Conservation (phyloP, 2,329 filamentous ascomycete genomes). For the Xylariaceae sp. region DNA sequence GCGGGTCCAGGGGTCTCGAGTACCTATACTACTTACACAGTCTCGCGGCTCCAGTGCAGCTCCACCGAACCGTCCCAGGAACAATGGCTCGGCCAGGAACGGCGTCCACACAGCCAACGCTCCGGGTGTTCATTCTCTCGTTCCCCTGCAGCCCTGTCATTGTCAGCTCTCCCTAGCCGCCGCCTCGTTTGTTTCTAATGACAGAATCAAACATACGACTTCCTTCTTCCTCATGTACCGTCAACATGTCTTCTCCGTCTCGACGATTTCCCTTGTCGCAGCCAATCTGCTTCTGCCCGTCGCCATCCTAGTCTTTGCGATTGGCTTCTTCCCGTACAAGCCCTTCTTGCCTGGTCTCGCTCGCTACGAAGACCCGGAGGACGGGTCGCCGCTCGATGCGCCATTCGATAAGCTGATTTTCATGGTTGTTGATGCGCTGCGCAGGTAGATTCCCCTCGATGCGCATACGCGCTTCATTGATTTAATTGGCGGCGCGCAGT, state of each 20-base stretch:
- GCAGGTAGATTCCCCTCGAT: slow-evolving; percentile 54
- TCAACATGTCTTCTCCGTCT: slow-evolving; percentile 25
- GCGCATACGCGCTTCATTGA: background rate
- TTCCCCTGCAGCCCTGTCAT: background rate
- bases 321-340: slow-evolving; percentile 97
- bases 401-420: slow-evolving; percentile 89
- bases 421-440: slow-evolving; percentile 94
- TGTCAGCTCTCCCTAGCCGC: background rate
- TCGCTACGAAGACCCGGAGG: slow-evolving; percentile 51
- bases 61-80: background rate
- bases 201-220: background rate
- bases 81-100: background rate
- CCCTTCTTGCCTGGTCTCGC: slow-evolving; percentile 84
- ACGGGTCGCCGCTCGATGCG: slow-evolving; percentile 53
- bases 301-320: slow-evolving; percentile 71
- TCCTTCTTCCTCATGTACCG: slow-evolving; percentile 26
- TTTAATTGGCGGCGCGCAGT: slow-evolving; percentile 1
- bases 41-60: no score
- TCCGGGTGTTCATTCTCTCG: background rate
- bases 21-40: no score
- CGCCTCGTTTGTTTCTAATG: background rate
- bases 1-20: background rate
- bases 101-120: background rate
- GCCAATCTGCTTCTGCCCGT: slow-evolving; percentile 75
- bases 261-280: slow-evolving; percentile 47